These are phyloP conservation scores for Cytospora chrysosperma DNA, from an alignment of 2,329 filamentous ascomycete genomes.

Conservation along the genomic window DNA sequence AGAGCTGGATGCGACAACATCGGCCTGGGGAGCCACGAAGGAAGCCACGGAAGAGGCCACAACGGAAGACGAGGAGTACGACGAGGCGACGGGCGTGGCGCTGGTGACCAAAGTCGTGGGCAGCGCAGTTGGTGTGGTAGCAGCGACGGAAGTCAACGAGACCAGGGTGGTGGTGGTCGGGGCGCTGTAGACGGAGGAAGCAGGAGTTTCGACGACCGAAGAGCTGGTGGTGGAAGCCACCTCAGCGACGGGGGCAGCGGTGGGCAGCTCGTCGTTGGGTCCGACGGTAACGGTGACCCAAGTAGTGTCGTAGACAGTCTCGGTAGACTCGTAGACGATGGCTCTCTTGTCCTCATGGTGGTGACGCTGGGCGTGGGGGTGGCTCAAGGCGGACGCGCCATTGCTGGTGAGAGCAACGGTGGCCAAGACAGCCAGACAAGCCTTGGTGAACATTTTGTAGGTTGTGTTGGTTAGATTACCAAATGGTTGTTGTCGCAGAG, in stretches of 20 bases:
- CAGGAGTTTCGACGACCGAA: not conserved
- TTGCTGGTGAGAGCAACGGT: conserved; percentile 43
- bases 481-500: not conserved
- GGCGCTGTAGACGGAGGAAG: not conserved
- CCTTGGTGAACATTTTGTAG: conserved; percentile 44
- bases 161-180: not conserved
- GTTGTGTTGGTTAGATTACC: conserved; percentile 11
- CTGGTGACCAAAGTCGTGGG: conserved; percentile 18
- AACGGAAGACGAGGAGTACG: conserved; percentile 25
- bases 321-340: conserved; percentile 34
- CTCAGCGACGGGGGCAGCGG: conserved; percentile 23
- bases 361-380: conserved; percentile 45
- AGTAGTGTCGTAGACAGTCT: conserved; percentile 37
- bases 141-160: conserved; percentile 11
- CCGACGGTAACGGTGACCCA: conserved; percentile 46
- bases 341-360: conserved; percentile 36
- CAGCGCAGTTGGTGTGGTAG: conserved; percentile 15
- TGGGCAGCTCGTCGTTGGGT: conserved; percentile 29
- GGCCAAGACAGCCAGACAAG: conserved; percentile 40
- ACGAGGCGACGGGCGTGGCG: conserved; percentile 20
- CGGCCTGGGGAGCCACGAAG: conserved; percentile 8
- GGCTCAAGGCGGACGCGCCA: conserved; percentile 43
- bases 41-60: too few relatives aligned
- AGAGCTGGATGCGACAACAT: conserved; percentile 1
- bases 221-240: conserved; percentile 20